A percentile compares a stretch with the other conserved stretches of the same genome.
phyloP scores from a whole-genome alignment of 371 early-diverging fungal genomes.

The Umbelopsis sp. region DNA sequence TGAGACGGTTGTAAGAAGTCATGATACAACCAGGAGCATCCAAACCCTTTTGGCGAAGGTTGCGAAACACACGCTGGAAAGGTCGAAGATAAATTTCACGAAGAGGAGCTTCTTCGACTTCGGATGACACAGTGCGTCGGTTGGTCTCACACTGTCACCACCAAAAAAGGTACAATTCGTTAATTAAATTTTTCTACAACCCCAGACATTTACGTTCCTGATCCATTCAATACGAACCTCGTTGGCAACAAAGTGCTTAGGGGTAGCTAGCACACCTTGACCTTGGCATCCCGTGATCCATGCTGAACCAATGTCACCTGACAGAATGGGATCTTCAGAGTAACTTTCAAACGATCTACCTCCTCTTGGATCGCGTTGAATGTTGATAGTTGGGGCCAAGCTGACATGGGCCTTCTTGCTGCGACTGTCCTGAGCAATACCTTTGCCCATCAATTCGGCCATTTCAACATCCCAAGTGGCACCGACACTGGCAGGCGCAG shows the following conservation, averaged over 20 bases:
- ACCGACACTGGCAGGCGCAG: background rate
- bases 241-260: slow-evolving; percentile 24
- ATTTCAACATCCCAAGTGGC: slow-evolving; percentile 19
- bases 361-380: slow-evolving; percentile 30
- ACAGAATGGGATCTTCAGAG: slow-evolving; percentile 28
- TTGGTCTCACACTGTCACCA: background rate
- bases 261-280: slow-evolving; percentile 21
- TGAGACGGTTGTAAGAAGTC: slow-evolving; percentile 22
- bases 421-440: slow-evolving; percentile 8
- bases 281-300: slow-evolving; percentile 27
- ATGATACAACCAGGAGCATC: slow-evolving; percentile 26
- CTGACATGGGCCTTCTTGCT: slow-evolving; percentile 18
- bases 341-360: slow-evolving; percentile 29
- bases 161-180: background rate
- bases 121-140: background rate
- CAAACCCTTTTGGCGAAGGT: slow-evolving; percentile 8
- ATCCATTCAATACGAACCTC: slow-evolving; percentile 18
- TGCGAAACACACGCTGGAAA: slow-evolving; percentile 24
- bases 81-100: slow-evolving; percentile 28
- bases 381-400: slow-evolving; percentile 27
- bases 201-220: too few relatives aligned
- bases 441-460: slow-evolving; percentile 8
- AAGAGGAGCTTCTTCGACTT: slow-evolving; percentile 27
- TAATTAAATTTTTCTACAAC: background rate
- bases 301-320: slow-evolving; percentile 29